phyloP scores from a whole-genome alignment of 2,329 filamentous ascomycete species.

The Colletotrichum shisoi region DNA sequence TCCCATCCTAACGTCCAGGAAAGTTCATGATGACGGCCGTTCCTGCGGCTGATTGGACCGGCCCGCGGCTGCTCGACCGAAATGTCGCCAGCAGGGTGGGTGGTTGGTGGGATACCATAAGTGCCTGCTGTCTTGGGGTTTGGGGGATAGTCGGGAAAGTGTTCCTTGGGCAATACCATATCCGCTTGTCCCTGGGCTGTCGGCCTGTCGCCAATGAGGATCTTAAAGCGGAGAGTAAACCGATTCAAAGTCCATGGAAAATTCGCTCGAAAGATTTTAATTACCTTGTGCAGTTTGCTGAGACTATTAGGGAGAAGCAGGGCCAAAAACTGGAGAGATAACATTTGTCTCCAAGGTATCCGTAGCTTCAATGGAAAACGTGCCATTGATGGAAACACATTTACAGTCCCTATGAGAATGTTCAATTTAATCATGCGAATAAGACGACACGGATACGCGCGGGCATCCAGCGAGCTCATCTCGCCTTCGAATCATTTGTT shows the following conservation, averaged over 20 bases:
- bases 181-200: background rate
- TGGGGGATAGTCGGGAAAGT: background rate
- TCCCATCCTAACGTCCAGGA: background rate
- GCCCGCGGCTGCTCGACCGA: background rate
- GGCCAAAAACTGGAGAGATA: no score
- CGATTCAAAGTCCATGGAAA: background rate
- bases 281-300: no score
- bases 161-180: background rate
- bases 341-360: no score
- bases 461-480: background rate
- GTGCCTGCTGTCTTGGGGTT: background rate
- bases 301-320: no score
- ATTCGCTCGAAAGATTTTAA: background rate
- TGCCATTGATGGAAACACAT: no score
- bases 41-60: conserved; percentile 24
- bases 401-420: background rate
- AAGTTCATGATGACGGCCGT: conserved; percentile 17
- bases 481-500: background rate
- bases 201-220: background rate
- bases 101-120: background rate
- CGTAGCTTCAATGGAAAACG: no score
- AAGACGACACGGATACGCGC: background rate
- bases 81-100: background rate
- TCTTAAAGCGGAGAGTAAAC: background rate
- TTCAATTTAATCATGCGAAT: background rate